Base-by-base conservation (phyloP, 2,329 filamentous ascomycete genomes). In the Chrysoporthe cubensis region DNA sequence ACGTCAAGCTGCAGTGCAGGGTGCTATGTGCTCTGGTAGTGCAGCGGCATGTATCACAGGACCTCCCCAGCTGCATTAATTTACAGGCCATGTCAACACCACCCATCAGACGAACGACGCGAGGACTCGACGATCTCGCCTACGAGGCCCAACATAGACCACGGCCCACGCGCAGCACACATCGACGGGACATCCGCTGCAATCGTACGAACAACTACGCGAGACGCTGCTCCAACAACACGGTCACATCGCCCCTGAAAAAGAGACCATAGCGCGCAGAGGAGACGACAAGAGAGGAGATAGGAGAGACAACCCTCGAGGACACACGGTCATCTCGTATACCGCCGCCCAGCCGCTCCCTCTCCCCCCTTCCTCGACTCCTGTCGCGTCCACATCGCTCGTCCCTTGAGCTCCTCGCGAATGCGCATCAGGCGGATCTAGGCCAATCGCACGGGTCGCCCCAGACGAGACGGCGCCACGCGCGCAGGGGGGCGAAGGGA, bases 391-490 rank as follows among this genome's bases (percentile, higher is more conserved):
- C 21, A 34, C 21, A 11, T 32, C 21, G 16, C 6, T 4, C 50
- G 7, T 26, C 50, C 50, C 26, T 26, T 34, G 14, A 26, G 14
- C 7, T 11, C n/a, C 26, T 9, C 26, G 42, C 59, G 59, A 61
- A 46, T 46, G 42, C 42, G 42, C 59, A 44, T 11, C 21, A 42
- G 21, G n/a, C 26, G 26, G 26, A 13, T 21, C 21, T 43, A 14
- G 40, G n/a, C 13, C n/a, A 16, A 26, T 16, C 57, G 40, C 57
- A 21, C 18, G 37, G 59, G 21, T 34, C 59, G 26, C 43, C 42
- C 40, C 21, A 18, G 59, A 61, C 42, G 59, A 44, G 26, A 61
- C 40, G 59, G 59, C 59, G 59, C 59, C 42, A 61, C 59, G 59
- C 59, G 59, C 59, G 42, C 42, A 61, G n/a, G 43, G 59, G 58